Conservation (phyloP, 192 early-diverging fungal genomes). For the Gryganskiella cystojenkinii region DNA sequence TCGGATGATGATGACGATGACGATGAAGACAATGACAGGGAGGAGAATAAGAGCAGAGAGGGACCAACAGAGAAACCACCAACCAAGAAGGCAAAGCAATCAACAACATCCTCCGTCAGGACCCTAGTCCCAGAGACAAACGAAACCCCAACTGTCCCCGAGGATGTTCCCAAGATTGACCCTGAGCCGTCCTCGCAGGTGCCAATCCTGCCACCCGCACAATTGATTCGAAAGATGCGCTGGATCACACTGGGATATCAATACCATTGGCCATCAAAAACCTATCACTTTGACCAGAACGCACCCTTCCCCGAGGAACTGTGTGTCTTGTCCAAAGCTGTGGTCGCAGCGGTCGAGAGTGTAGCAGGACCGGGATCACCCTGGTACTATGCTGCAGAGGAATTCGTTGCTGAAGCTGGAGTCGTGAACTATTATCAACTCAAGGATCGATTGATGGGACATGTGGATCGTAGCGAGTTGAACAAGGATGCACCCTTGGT, state of each 20-base stretch:
- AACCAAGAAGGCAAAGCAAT: conserved; percentile 30
- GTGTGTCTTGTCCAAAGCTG: conserved; percentile 64
- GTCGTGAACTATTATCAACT: conserved; percentile 94
- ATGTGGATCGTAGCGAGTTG: conserved; percentile 92
- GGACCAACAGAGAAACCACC: conserved; percentile 11
- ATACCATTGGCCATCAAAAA: conserved; percentile 85
- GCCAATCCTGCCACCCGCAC: conserved; percentile 46
- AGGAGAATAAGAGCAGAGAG: conserved; percentile 22
- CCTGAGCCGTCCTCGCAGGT: conserved; percentile 52
- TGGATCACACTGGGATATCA: conserved; percentile 84
- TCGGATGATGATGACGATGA: conserved; percentile 44
- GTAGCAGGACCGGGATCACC: conserved; percentile 23
- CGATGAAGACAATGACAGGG: conserved; percentile 16
- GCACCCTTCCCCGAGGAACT: conserved; percentile 79
- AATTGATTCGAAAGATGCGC: conserved; percentile 65
- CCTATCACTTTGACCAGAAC: conserved; percentile 76
- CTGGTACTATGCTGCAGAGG: conserved; percentile 66
- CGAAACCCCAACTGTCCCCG: conserved; percentile 28
- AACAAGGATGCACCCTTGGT: conserved; percentile 88
- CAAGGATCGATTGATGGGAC: conserved; percentile 86
- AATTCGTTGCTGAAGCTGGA: conserved; percentile 86
- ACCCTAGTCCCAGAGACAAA: conserved; percentile 33
- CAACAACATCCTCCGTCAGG: conserved; percentile 14
- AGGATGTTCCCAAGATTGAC: conserved; percentile 38
- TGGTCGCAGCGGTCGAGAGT: conserved; percentile 72